Base-by-base conservation (phyloP, 805 yeast genomes). In the Nakazawaea wickerhamii region DNA sequence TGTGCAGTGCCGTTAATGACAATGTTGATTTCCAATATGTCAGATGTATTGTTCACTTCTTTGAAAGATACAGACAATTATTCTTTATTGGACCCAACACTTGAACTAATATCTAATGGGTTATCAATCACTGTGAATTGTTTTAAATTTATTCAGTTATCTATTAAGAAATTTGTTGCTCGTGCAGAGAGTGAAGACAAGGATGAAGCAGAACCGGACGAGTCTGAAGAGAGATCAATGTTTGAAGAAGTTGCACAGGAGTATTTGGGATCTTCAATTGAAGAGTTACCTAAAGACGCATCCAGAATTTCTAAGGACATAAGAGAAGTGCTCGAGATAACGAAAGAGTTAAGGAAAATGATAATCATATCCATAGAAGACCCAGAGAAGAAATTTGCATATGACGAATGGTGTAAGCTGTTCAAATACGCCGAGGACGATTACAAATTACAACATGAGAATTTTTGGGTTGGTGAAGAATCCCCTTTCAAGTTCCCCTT, bases 1-100 rank as follows among this genome's bases (percentile, higher is more conserved):
- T 65, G 79, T 5, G 95, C 96, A 0, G 81, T 89, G 18, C 96
- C 96, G 1, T 66, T 87, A 40, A 87, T 88, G 95, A 84, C 95
- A 2, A 80, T 82, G 14, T 67, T 87, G 43, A 77, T 87, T 30
- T 80, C 90, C 1, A 79, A 77, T 40, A 64, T 82, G 36, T 86
- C 91, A 48, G 95, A 85, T 55, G 65, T 75, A 14, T 50, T 79
- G 6, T 65, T 73, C 55, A 45, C 55, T 3, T 49, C 56, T 9
- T 45, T 61, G 18, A 53, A 59, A 18, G 47, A 48, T 15, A 41
- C 52, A 3, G 30, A 43, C 28, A 43, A 45, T 30, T 38, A 41
- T 31, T 37, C 35, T 10, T 18, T 28, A 4, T 17, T 37, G 11
- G 31, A 41, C 15, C 44, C 44, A 4, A 11, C 27, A 4, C 17